Percentiles rank a stretch among this genome's conserved stretches.
phyloP scores from a whole-genome alignment of 768 basidiomycete species.

The Gymnopilus junonius region DNA sequence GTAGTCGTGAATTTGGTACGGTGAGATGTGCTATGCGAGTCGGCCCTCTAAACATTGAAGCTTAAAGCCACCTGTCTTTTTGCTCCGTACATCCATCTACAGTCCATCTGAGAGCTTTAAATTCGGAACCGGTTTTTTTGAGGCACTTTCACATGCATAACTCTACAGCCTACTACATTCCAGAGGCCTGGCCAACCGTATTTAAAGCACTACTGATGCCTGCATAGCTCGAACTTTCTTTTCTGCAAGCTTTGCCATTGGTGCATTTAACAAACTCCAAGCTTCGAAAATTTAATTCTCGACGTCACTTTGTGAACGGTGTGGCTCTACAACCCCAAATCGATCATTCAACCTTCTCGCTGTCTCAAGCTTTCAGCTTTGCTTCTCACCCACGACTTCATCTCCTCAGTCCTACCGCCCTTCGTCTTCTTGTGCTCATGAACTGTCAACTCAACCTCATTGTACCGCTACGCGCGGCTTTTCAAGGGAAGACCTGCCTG shows the following conservation, averaged over 20 bases:
- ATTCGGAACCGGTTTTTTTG: neutral
- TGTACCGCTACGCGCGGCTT: no score
- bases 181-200: neutral
- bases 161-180: no score
- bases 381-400: no score
- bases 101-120: no score
- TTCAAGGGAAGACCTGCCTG: no score
- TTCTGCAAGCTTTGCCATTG: neutral
- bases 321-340: neutral
- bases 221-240: neutral
- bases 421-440: no score
- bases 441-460: no score
- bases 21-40: no score
- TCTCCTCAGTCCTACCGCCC: no score
- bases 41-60: neutral
- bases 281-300: neutral
- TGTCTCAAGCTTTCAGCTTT: neutral
- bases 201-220: neutral
- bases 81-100: neutral
- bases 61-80: neutral
- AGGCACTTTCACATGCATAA: neutral
- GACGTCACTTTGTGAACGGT: neutral
- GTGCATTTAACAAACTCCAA: neutral
- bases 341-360: neutral
- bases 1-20: no score